Evolutionary conservation across 257 asterid genomes (phyloP), one percentile per base, ranked within the genome.

Genomic region (Pogostemon cablin): DNA sequence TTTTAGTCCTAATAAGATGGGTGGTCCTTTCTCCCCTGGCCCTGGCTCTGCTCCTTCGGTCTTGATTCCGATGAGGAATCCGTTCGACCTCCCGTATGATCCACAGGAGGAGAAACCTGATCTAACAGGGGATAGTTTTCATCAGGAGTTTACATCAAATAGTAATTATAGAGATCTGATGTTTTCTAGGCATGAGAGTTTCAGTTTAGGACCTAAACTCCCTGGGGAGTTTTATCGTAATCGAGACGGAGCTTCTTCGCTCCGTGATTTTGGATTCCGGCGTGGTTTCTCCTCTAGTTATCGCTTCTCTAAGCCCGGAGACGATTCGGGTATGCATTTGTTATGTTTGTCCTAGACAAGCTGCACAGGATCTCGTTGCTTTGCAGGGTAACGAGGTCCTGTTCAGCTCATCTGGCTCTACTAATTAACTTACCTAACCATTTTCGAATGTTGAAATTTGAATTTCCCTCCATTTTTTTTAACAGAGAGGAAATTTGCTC

Each of bases 71-170:
- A 82, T 68, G 81, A 81, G 80, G 53, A 91, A 91, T 68, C 98
- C 99, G 1, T 95, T 95, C 47, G 97, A 95, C 65, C 85, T 95
- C 10, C 99, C 99, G 3, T 95, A 95, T 37, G 99, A 95, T 42
- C 96, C 96, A 0, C 92, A 81, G 11, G 99, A 95, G 81, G 98
- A 95, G 68, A 95, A 86, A 49, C 97, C 89, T 0, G 81, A 79
- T 73, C 90, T 95, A n/a, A 84, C 95, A 7, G 96, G 89, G 35
- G 98, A 90, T 9, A 87, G 88, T 72, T 91, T 91, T 62, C 77
- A 81, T 5, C 91, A 83, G 40, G 98, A 95, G 77, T 88, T 95
- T 71, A 72, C 83, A 70, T 47, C 59, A 3, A 71, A 78, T 4
- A 25, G 10, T 46, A 74, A 53, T 7, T 7, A 11, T n/a, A 84